Base-by-base conservation (phyloP, 2,329 filamentous ascomycete species). In the Pseudocercospora musae region DNA sequence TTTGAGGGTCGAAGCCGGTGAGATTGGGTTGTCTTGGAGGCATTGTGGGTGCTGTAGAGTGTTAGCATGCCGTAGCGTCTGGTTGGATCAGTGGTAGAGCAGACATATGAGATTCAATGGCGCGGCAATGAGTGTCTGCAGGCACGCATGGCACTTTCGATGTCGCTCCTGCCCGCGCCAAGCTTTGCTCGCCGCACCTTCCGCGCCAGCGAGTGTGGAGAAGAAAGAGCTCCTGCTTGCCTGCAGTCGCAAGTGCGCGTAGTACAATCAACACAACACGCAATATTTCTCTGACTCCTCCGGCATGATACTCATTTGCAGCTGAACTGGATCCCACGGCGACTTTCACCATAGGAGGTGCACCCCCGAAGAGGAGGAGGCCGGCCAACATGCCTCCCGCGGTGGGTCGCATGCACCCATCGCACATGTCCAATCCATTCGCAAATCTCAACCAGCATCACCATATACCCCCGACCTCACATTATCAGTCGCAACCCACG, bases 1-100 rank as follows among this genome's bases (percentile, higher is more conserved):
- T 89, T 76, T 86, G 87, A 73, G 92, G 84, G 81, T 95, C 89
- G 84, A 98, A 98, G 80, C 94, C 94, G 73, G 94, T 97, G 79
- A 96, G 86, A 84, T 91, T 92, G 75, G 86, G 83, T 81, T 78
- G 78, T 67, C 57, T 75, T 29, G 70, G 70, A 70, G 82, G 78
- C 83, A 86, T 85, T 72, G 70, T 78, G 69, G 66, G 66, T 66
- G 61, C 71, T 64, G 66, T 59, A 63, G 62, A 63, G n/a, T n/a
- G 10, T 52, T 46, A 60, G 42, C 49, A 15, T 31, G 15, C 20
- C 8, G 2, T 46, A 10, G 7, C 8, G 1, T 10, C n/a, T 3
- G 8, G 13, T 15, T 15, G 13, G 9, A 31, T n/a, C 18, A 2
- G 13, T 1, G 27, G 8, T 21, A 11, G 25, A 31, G 27, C 33